Conservation (phyloP, 2,329 filamentous ascomycete genomes). For the Venturia carpophila region DNA sequence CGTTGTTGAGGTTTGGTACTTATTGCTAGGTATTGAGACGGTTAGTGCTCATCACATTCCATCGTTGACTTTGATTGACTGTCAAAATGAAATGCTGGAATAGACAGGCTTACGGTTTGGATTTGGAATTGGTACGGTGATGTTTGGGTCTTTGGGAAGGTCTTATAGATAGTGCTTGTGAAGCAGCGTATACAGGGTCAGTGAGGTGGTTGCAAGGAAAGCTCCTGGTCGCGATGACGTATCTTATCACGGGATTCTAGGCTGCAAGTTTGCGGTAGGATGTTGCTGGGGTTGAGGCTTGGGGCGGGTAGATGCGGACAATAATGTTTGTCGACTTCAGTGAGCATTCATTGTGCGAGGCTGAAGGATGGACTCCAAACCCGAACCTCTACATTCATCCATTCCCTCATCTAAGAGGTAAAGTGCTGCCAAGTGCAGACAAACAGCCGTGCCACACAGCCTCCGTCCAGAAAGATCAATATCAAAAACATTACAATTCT, state of each 20-base stretch:
- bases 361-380: background rate
- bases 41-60: background rate
- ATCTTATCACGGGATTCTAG: background rate
- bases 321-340: background rate
- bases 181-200: background rate
- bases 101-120: background rate
- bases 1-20: background rate
- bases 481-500: no score
- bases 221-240: background rate
- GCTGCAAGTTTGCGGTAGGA: slow-evolving; percentile 3
- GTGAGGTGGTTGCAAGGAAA: background rate
- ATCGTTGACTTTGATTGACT: background rate
- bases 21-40: background rate
- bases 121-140: background rate
- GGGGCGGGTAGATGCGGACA: background rate
- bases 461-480: no score
- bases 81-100: background rate
- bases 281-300: background rate
- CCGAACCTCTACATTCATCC: no score
- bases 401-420: no score
- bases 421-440: no score
- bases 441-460: no score
- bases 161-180: background rate
- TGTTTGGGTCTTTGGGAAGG: background rate
- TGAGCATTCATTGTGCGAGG: background rate